Evolutionary conservation across 768 basidiomycete species (phyloP).

Genomic region (Dioszegia crocea): DNA sequence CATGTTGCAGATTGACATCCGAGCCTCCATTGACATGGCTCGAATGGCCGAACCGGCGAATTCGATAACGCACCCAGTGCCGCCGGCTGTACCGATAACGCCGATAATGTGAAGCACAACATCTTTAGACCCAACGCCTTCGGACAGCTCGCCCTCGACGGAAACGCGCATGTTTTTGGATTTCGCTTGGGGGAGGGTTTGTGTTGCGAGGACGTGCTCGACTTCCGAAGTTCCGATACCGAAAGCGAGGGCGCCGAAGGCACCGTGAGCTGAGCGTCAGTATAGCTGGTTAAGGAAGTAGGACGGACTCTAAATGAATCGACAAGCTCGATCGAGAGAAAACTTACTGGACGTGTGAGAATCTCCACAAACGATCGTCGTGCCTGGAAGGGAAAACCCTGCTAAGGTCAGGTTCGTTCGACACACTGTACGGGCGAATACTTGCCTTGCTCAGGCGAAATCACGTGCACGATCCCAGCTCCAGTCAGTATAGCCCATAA

Average conservation of each 20-base stretch:
- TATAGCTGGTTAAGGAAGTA: too few species aligned
- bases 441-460: slow-evolving; percentile 93
- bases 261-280: slow-evolving; percentile 66
- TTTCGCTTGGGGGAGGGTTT: slow-evolving; percentile 80
- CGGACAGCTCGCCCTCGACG: slow-evolving; percentile 72
- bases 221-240: slow-evolving; percentile 93
- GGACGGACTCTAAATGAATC: too few species aligned
- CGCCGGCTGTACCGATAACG: slow-evolving; percentile 86
- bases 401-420: too few species aligned
- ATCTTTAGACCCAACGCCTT: slow-evolving; percentile 81
- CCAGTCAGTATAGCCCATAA: neutral
- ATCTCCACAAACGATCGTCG: slow-evolving; percentile 74
- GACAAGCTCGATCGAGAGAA: too few species aligned
- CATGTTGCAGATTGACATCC: slow-evolving; percentile 74
- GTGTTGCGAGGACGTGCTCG: slow-evolving; percentile 88
- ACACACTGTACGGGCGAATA: too few species aligned
- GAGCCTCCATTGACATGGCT: slow-evolving; percentile 79
- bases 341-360: slow-evolving; percentile 83
- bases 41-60: slow-evolving; percentile 86
- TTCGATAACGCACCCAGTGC: slow-evolving; percentile 86
- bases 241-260: slow-evolving; percentile 87
- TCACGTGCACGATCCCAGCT: slow-evolving; percentile 81
- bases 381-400: slow-evolving; percentile 64
- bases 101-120: slow-evolving; percentile 88
- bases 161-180: slow-evolving; percentile 89